Conservation (phyloP, 2,329 filamentous ascomycete species). For the Alternaria burnsii region DNA sequence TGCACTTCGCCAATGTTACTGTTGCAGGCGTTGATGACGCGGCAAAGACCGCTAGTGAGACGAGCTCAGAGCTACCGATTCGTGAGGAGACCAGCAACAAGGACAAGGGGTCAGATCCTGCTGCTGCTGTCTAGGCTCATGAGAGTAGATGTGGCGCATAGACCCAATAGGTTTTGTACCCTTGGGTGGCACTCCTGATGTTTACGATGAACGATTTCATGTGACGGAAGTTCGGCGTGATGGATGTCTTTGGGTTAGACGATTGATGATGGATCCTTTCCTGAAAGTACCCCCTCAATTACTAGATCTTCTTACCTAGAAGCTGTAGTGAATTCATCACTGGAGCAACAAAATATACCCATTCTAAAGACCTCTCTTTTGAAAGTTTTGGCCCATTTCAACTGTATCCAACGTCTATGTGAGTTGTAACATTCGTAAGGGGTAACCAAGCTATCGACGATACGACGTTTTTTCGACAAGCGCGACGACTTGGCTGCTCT, state of each 20-base stretch:
- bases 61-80: conserved; percentile 5
- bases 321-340: conserved; percentile 9
- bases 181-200: not conserved
- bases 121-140: conserved; percentile 15
- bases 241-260: conserved; percentile 17
- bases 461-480: not conserved
- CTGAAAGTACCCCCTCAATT: conserved; percentile 9
- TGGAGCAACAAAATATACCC: conserved; percentile 17
- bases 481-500: not conserved
- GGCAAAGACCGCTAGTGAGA: conserved; percentile 4
- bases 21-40: conserved; percentile 15
- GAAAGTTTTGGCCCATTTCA: too few species aligned
- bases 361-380: not conserved
- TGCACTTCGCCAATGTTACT: conserved; percentile 37
- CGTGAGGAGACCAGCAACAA: conserved; percentile 10
- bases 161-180: conserved; percentile 10
- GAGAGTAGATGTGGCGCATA: not conserved
- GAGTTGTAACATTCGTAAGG: too few species aligned
- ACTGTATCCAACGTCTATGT: too few species aligned
- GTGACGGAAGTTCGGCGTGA: conserved; percentile 26
- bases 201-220: conserved; percentile 19
- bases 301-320: conserved; percentile 17
- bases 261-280: conserved; percentile 6
- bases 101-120: conserved; percentile 27
- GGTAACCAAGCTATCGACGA: not conserved